phyloP scores from a whole-genome alignment of 495 filamentous ascomycete species.

The Neurospora sp. region DNA sequence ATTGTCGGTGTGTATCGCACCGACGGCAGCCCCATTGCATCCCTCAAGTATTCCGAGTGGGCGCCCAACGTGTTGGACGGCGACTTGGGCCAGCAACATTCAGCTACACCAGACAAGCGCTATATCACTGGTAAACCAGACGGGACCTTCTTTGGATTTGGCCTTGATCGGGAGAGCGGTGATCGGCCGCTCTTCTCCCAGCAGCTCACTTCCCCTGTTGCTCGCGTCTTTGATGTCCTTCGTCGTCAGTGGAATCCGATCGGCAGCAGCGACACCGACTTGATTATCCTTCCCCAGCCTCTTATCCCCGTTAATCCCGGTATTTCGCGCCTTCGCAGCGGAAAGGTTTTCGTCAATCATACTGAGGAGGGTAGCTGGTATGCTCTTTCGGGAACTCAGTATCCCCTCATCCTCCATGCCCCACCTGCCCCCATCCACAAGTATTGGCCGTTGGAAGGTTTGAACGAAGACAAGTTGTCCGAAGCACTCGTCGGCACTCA shows the following conservation, averaged over 20 bases:
- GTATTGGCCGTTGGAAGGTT: conserved; percentile 43
- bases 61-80: conserved; percentile 82
- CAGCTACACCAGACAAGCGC: conserved; percentile 67
- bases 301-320: conserved; percentile 51
- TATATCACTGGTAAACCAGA: conserved; percentile 85
- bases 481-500: conserved; percentile 34
- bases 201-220: conserved; percentile 74
- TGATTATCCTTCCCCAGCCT: conserved; percentile 83
- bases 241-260: conserved; percentile 51
- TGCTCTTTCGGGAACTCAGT: conserved; percentile 79
- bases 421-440: conserved; percentile 55
- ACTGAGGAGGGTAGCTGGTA: conserved; percentile 85
- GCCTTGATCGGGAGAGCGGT: conserved; percentile 41
- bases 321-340: conserved; percentile 45
- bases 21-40: conserved; percentile 72
- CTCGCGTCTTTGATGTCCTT: conserved; percentile 83
- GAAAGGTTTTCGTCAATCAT: conserved; percentile 76
- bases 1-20: conserved; percentile 71
- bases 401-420: conserved; percentile 71
- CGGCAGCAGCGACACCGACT: conserved; percentile 42
- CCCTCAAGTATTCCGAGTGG: conserved; percentile 91
- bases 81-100: conserved; percentile 78
- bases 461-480: conserved; percentile 18
- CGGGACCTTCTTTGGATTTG: conserved; percentile 74
- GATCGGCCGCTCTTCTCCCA: conserved; percentile 38